Evolutionary conservation across 2,329 filamentous ascomycete genomes (phyloP), one percentile per base, ranked within the genome.

Genomic region (Claviceps sp.): DNA sequence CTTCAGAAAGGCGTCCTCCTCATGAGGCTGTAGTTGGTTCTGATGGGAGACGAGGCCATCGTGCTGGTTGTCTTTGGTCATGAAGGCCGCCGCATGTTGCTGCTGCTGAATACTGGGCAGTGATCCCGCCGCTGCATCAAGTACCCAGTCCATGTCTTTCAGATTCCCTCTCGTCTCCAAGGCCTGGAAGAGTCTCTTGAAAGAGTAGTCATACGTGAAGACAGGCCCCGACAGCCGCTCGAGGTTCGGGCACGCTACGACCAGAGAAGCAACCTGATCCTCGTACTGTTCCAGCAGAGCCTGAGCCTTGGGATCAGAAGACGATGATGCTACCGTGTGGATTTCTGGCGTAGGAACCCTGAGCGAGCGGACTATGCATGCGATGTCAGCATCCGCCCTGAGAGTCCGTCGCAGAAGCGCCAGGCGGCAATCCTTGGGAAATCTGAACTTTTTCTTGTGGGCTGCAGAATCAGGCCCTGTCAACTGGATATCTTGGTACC

Each of bases 181-280:
- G 0, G 80, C 79, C 54, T 84, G 75, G 52, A 78, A 74, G 9
- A 81, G 67, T 46, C 74, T 73, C 60, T 71, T 76, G 57, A 77
- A 81, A 1, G 71, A 69, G 62, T 81, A 76, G 51, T 76, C 69
- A 59, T 82, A 81, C 3, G 65, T 62, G 2, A 74, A 71, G 51
- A 77, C 71, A 40, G 77, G 75, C 0, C 80, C 79, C 11, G 72
- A 65, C 6, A 84, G 65, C 48, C 72, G 70, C 64, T 84, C 80
- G 11, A 85, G 67, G 56, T 83, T 83, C 2, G 80, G 80, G 52
- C 80, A 84, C 0, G 78, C 75, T 79, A 82, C 81, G 52, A 84
- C 69, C 23, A 84, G 64, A 5, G 80, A 75, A 0, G 80, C 79
- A 1, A 82, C 70, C 3, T 79, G 62, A 56, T 80, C 73, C 53